A percentile compares a stretch with the other conserved stretches of the same genome.
These are phyloP conservation scores for Bipolaris victoriae DNA, from an alignment of 2,329 filamentous ascomycete species.

Conservation along the genomic window DNA sequence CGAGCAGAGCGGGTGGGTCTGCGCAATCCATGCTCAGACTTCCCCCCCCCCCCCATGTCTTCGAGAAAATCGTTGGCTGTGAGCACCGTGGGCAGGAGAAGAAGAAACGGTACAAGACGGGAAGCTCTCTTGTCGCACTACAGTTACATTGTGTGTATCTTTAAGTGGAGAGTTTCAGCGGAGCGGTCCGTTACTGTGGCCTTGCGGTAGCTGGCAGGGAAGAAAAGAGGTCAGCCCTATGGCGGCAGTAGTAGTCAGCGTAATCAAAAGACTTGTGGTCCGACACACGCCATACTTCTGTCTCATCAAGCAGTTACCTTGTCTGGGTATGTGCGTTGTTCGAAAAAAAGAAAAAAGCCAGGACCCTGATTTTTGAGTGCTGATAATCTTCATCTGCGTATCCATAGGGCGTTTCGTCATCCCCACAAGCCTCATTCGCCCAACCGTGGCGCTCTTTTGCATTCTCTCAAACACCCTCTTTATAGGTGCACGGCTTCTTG, in stretches of 20 bases:
- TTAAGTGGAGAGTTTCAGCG: conserved; percentile 6
- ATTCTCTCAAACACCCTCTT: neutral
- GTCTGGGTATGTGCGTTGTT: neutral
- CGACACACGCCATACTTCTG: neutral
- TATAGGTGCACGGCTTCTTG: conserved; percentile 10
- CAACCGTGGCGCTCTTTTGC: conserved; percentile 17
- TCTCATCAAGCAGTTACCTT: neutral
- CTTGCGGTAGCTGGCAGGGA: neutral
- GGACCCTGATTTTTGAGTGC: neutral
- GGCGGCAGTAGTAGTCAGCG: conserved; percentile 6
- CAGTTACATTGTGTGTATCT: conserved; percentile 15
- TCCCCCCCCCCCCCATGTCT: neutral
- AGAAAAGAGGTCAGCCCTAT: conserved; percentile 6
- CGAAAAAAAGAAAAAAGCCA: neutral
- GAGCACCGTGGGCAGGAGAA: conserved; percentile 3
- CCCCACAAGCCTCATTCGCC: conserved; percentile 7
- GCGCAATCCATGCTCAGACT: neutral
- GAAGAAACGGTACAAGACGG: conserved; percentile 23
- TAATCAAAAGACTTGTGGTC: neutral
- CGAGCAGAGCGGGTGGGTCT: neutral
- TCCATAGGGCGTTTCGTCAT: neutral
- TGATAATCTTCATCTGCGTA: neutral
- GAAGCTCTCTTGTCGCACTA: conserved; percentile 17
- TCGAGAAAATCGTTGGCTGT: conserved; percentile 1
- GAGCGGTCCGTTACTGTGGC: conserved; percentile 13